Base-by-base conservation (phyloP, 148 eudicot species). In the Pouteria glomerata region DNA sequence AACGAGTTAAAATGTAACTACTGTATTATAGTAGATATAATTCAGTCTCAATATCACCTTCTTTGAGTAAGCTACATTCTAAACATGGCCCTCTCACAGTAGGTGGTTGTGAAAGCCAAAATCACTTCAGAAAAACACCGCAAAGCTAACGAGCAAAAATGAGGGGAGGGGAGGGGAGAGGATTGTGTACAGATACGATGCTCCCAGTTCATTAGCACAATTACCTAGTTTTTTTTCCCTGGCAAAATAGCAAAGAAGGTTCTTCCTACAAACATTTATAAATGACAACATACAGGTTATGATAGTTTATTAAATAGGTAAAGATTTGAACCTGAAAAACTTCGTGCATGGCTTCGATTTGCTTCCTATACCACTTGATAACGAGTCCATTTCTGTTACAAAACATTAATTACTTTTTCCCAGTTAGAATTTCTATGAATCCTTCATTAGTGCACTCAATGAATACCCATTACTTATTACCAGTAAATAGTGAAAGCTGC, bases 281-380 rank as follows among this genome's bases (percentile, higher is more conserved):
- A 48, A 47, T 23, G 33, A 33, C 24, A 12, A 18, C 57, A 55
- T 55, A 21, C 19, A 69, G 37, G 39, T 52, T 68, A 24, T 16
- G 44, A 27, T 33, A 33, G 2, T 23, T 59, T 69, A 73, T 76
- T 79, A 73, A 50, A 76, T 76, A 74, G 65, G 77, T 63, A 55
- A 74, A 70, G 84, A 83, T 83, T 77, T 82, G 77, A 77, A 83
- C 87, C 87, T 83, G 87, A 83, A 83, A 80, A 89, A 92, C 85
- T 92, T 92, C 86, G 90, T 89, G 90, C 97, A 92, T 73, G 96
- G 96, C 97, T 89, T 89, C 83, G 85, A 78, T 89, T 92, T 92
- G 97, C 89, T 86, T 86, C 97, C 96, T 89, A 89, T 77, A 84
- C 96, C 97, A 86, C 80, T 85, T 83, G 97, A 84, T 63, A 78